A percentile compares a stretch with the other conserved stretches of the same genome.
phyloP scores from a whole-genome alignment of 805 yeast genomes.

The Candida alai region DNA sequence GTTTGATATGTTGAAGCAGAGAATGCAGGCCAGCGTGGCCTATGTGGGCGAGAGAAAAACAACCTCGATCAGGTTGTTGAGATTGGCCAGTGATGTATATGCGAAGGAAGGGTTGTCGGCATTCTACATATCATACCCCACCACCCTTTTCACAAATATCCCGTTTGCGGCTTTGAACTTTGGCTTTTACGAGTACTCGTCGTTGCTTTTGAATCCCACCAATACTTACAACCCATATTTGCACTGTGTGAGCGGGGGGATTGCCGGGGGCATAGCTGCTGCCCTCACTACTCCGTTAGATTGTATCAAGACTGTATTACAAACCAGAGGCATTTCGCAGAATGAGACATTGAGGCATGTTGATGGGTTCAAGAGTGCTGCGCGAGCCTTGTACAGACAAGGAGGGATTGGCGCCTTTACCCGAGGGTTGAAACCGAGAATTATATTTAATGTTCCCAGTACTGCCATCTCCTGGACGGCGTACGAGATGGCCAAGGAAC shows the following conservation, averaged over 20 bases:
- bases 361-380: constrained; percentile 68
- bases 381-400: constrained; percentile 55
- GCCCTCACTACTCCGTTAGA: constrained; percentile 94
- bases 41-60: constrained; percentile 6
- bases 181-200: constrained; percentile 82
- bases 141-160: constrained; percentile 84
- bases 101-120: constrained; percentile 68
- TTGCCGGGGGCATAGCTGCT: constrained; percentile 94
- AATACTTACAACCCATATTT: constrained; percentile 79
- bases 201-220: constrained; percentile 75
- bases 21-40: constrained; percentile 64
- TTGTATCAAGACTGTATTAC: constrained; percentile 86
- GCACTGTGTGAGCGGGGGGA: constrained; percentile 89
- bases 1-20: constrained; percentile 89
- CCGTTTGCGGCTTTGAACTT: constrained; percentile 96
- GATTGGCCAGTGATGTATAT: constrained; percentile 47
- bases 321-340: constrained; percentile 64
- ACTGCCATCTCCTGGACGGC: constrained; percentile 98
- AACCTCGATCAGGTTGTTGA: constrained; percentile 26
- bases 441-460: constrained; percentile 88
- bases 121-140: constrained; percentile 89
- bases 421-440: constrained; percentile 87
- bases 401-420: constrained; percentile 67
- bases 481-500: constrained; percentile 91
- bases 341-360: constrained; percentile 49